Conservation (phyloP, 148 eudicot species). For the Silene latifolia region DNA sequence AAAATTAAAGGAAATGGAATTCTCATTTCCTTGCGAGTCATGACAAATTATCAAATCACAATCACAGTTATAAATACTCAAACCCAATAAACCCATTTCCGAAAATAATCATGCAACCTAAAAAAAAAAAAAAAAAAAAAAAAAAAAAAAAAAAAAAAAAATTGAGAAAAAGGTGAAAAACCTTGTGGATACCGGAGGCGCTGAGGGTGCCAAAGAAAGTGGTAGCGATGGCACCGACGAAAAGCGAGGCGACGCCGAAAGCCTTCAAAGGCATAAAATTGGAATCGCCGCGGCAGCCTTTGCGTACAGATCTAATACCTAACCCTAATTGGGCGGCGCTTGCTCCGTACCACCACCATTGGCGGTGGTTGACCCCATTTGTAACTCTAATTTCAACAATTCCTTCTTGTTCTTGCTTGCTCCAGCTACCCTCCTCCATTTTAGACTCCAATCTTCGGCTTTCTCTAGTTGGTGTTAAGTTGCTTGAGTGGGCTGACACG, state of each 20-base stretch:
- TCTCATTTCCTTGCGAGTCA: no score
- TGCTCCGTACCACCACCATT: constrained; percentile 16
- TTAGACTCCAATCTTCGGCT: no score
- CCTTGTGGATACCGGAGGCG: constrained; percentile 19
- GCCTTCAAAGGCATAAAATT: constrained; percentile 22
- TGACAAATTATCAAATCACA: not conserved
- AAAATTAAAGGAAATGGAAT: no score
- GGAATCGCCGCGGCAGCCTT: constrained; percentile 11
- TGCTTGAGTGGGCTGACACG: no score
- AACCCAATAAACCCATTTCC: no score
- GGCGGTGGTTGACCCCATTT: not conserved
- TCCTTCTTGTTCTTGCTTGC: not conserved
- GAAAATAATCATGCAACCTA: not conserved
- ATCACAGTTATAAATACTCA: not conserved
- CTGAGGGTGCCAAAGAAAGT: constrained; percentile 8
- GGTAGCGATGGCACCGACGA: constrained; percentile 20
- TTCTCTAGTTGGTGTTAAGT: no score
- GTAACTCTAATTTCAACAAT: not conserved
- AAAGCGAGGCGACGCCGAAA: constrained; percentile 21
- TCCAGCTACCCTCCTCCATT: no score
- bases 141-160: no score
- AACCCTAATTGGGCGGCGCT: constrained; percentile 20
- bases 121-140: not conserved
- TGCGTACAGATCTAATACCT: constrained; percentile 1
- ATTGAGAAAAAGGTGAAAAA: not conserved